Evolutionary conservation across 139 green algal genomes (phyloP), one percentile per base, ranked within the genome.

Genomic region (Limnomonas spitsbergensis): DNA sequence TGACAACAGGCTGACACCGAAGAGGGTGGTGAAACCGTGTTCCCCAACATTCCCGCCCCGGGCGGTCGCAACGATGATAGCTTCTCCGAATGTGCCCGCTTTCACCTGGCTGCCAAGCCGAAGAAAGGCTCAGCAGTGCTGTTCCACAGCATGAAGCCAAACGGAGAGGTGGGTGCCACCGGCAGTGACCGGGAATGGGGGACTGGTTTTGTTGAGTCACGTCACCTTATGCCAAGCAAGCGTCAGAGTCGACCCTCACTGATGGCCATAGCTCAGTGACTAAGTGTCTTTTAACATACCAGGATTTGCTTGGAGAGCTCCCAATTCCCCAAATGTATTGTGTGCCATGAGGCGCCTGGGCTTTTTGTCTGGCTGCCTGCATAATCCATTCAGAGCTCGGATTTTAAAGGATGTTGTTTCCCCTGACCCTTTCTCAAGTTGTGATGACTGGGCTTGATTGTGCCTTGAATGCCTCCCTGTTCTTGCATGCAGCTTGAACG

Each of bases 41-140:
- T 91, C 61, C 85, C 83, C 54, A 89, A 92, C 78, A 80, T 93
- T n/a, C 83, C 86, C 2, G 86, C 84, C 1, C 87, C 85, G 29
- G 54, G 53, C 53, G 83, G 83, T 29, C 47, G 20, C 70, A 56
- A 73, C 38, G 83, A 86, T 56, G n/a, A 66, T 7, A 85, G 87
- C 66, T 91, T 87, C 77, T 82, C 61, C 32, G 84, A 89, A 4
- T 93, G 89, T 73, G 87, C 85, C 2, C 84, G 82, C 35, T 75
- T 85, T 66, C 32, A 82, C 67, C 77, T 93, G 79, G 89, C 87
- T 0, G 89, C 81, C 24, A 88, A 87, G 76, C 85, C 89, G 7
- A 61, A 61, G 20, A 61, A 61, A 20, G 47, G 47, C 14, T 29
- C 47, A 61, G 47, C 47, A 20, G 20, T 61, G 31, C 40, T 7